These are phyloP conservation scores for Cardamine resedifolia DNA, from an alignment of 345 rosid species.

Conservation along the genomic window DNA sequence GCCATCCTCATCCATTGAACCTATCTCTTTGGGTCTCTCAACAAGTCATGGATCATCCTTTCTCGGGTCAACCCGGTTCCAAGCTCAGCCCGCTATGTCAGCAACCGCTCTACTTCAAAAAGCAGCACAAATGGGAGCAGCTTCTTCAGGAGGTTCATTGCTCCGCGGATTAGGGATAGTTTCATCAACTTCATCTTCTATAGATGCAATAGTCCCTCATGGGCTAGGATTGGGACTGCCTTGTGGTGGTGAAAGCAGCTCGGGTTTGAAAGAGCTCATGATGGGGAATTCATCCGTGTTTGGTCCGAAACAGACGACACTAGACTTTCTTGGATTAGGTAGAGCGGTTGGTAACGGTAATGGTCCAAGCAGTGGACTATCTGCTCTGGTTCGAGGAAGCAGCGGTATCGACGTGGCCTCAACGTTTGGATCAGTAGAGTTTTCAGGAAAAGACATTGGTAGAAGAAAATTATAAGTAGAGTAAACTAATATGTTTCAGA, in stretches of 20 bases:
- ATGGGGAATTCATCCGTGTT: constrained; percentile 78
- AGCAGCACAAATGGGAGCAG: constrained; percentile 90
- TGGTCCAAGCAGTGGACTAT: constrained; percentile 48
- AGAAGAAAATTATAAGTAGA: constrained; percentile 48
- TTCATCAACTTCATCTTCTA: constrained; percentile 54
- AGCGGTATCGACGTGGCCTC: constrained; percentile 32
- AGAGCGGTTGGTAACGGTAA: constrained; percentile 67
- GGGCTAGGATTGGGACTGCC: constrained; percentile 75
- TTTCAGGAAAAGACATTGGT: constrained; percentile 58
- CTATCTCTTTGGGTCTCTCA: constrained; percentile 73
- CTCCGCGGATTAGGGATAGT: constrained; percentile 80
- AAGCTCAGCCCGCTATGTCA: constrained; percentile 64
- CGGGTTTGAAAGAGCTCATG: constrained; percentile 88
- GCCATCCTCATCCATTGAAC: constrained; percentile 47
- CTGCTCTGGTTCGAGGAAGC: constrained; percentile 38
- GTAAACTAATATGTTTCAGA: not conserved
- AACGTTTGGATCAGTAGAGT: constrained; percentile 60
- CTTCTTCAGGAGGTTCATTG: constrained; percentile 62
- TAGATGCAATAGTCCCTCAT: constrained; percentile 42
- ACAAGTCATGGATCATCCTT: constrained; percentile 52
- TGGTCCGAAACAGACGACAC: constrained; percentile 79
- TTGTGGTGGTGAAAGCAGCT: constrained; percentile 64
- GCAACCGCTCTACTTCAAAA: constrained; percentile 96
- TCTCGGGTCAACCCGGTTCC: constrained; percentile 19
- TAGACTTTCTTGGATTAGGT: constrained; percentile 93